phyloP scores from a whole-genome alignment of 2,329 filamentous ascomycete species.

The Xylaria sp. region DNA sequence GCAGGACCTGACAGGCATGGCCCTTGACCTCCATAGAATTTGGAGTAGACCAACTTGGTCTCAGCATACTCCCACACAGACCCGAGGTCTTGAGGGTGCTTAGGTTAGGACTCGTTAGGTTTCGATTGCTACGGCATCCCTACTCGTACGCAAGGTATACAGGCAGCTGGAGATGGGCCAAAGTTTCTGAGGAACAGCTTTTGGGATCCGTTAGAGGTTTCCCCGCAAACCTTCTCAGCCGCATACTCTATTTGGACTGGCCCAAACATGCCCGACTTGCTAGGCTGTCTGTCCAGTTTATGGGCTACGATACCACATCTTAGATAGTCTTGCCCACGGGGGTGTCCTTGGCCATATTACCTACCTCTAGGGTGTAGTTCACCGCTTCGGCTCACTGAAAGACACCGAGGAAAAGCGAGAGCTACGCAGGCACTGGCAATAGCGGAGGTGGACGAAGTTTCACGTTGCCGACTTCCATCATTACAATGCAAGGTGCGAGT shows the following conservation, averaged over 20 bases:
- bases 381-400: neutral
- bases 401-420: neutral
- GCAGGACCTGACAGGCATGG: neutral
- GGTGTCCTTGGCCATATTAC: neutral
- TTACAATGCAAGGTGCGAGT: neutral
- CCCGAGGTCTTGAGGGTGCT: neutral
- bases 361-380: neutral
- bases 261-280: neutral
- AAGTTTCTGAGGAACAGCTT: neutral
- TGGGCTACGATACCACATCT: no score
- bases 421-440: neutral
- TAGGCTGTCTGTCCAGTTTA: neutral
- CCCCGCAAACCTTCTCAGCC: neutral
- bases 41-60: neutral
- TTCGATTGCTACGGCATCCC: neutral
- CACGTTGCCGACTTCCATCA: neutral
- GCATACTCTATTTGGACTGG: neutral
- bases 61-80: neutral
- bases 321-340: neutral
- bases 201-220: neutral
- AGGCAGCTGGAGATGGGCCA: neutral
- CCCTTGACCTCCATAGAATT: neutral
- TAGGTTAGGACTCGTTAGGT: neutral
- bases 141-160: neutral
- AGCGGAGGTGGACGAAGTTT: neutral